Evolutionary conservation across 2,329 filamentous ascomycete genomes (phyloP), one percentile per base, ranked within the genome.

Genomic region (Trichoderma breve): DNA sequence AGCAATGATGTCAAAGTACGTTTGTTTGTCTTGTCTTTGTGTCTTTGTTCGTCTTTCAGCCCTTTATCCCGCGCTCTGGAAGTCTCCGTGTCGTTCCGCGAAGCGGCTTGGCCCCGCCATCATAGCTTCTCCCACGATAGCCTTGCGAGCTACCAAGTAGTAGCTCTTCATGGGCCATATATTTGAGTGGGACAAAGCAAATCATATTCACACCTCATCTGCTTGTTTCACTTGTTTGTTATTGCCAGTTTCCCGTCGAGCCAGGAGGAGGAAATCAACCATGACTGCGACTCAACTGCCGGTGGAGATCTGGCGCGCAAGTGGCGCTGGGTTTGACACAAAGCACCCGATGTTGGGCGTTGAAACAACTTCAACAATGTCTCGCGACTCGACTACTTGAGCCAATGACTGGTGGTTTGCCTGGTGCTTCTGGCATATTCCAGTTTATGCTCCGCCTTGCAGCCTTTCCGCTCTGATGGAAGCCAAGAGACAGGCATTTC

Each of bases 1-100:
- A 77, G 86, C 86, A 76, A 87, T 90, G 85, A 88, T 90, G 86
- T 89, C 87, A 81, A 89, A 83, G 87, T 89, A 85, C 79, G 87
- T 85, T 72, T 62, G 32, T 43, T 71, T 60, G 32, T 47, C 72
- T 51, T 70, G 18, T 70, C 30, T 18, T 72, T 72, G 39, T 70
- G 57, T 53, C 12, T 53, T 43, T 70, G 21, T 39, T 0, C 28
- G 57, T 53, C 43, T 34, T 62, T 51, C 57, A 34, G 57, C 51
- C 47, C 61, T 72, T 64, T 61, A 39, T 51, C 47, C 47, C 70
- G 61, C 57, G 63, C 24, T 68, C 26, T 68, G 26, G 28, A 43
- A 51, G 51, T 28, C 66, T 72, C 71, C 67, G 43, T 61, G 36
- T 64, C 57, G 51, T 70, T 57, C 34, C 66, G 71, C 60, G 24